Evolutionary conservation across 2,329 filamentous ascomycete genomes (phyloP), one percentile per base, ranked within the genome.

Genomic region (Fulvia fulva): DNA sequence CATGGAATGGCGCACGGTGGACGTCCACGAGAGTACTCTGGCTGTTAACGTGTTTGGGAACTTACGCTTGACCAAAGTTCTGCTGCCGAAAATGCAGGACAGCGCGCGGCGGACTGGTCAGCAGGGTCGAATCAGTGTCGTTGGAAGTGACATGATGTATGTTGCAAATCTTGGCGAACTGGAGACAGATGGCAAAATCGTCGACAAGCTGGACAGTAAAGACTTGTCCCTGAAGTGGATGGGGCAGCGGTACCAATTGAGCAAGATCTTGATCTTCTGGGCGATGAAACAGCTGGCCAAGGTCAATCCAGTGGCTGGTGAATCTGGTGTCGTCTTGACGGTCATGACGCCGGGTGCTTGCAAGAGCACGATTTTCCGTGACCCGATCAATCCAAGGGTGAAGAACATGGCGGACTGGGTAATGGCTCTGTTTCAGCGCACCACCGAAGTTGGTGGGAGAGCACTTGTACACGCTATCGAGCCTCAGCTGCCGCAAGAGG

Each of bases 41-140:
- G 80, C 78, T 0, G 75, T 81, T 52, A 85, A 85, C 51, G 78
- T 82, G 8, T 70, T 84, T 54, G 74, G 70, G 9, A 81, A 78
- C 0, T 73, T 82, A 23, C 64, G 84, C 1, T 70, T 84, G 0
- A 76, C 72, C 0, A 57, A 78, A 0, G 70, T 81, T 0, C 41
- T 84, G 1, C 57, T 84, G 25, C 81, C 81, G 0, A 80, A 76
- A 61, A 70, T 85, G 5, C 75, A 75, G 51, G 70, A 74, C 22
- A 78, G 74, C 16, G 76, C 68, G 6, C 61, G 41, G 21, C 57
- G 59, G 14, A 70, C 65, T 53, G 66, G 68, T 32, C 65, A 53
- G 0, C 60, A 65, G 1, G 69, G 71, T 3, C 70, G 65, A 5
- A 60, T 76, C 3, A 70, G 68, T 0, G 63, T 75, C 37, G 68